Percentiles rank a stretch among this genome's conserved stretches.
phyloP scores from a whole-genome alignment of 2,329 filamentous ascomycete genomes.

The Colletotrichum spaethianum region DNA sequence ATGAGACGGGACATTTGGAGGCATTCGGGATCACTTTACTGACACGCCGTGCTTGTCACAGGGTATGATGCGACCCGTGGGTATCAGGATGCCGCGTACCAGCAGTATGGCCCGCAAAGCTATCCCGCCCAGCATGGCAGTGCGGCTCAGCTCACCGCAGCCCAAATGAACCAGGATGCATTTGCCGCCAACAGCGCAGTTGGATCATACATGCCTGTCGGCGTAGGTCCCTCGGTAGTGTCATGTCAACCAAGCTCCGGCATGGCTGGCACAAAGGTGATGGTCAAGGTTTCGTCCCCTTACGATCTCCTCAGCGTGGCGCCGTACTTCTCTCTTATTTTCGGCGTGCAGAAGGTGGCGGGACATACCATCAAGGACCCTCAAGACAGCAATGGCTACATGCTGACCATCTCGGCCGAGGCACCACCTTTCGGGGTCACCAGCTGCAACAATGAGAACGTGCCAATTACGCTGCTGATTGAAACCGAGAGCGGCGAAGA shows the following conservation, averaged over 20 bases:
- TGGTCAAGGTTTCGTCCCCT: constrained; percentile 80
- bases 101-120: constrained; percentile 64
- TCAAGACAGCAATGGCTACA: constrained; percentile 72
- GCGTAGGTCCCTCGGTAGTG: constrained; percentile 68
- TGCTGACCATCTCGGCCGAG: constrained; percentile 80
- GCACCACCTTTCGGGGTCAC: constrained; percentile 74
- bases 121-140: constrained; percentile 62
- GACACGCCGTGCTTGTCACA: constrained; percentile 47
- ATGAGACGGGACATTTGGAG: neutral
- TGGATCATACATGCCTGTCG: constrained; percentile 75
- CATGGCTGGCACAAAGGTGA: constrained; percentile 77
- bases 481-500: constrained; percentile 67
- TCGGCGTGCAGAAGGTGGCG: constrained; percentile 80
- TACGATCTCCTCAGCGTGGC: constrained; percentile 78
- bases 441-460: constrained; percentile 62
- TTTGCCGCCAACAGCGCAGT: constrained; percentile 75
- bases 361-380: constrained; percentile 75
- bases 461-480: constrained; percentile 69
- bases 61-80: constrained; percentile 73
- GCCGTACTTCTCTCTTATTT: constrained; percentile 76
- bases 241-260: constrained; percentile 81
- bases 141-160: constrained; percentile 59
- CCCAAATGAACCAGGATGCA: constrained; percentile 68
- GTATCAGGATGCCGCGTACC: constrained; percentile 71
- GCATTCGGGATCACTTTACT: neutral